phyloP scores from a whole-genome alignment of 176 grass and related monocot genomes.

The Avena insularis region DNA sequence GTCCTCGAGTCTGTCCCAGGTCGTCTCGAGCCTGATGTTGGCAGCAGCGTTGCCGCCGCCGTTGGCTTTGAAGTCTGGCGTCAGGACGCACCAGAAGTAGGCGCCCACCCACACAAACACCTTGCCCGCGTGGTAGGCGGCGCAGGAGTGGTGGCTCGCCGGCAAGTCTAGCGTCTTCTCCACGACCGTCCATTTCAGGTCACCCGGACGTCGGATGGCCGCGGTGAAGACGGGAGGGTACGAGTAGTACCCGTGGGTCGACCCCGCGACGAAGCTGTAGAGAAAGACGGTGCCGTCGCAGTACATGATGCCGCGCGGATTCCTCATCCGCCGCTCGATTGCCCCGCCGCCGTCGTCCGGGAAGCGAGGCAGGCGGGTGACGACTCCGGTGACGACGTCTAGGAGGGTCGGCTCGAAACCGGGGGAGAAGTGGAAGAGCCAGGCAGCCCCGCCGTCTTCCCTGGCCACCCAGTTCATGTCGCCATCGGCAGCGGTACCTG shows the following conservation, averaged over 20 bases:
- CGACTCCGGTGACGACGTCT: not conserved
- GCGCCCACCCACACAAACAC: no score
- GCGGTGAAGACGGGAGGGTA: not conserved
- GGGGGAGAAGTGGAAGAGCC: not conserved
- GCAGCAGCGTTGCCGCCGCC: no score
- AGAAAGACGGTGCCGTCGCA: not conserved
- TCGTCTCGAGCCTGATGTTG: no score
- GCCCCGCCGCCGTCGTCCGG: not conserved
- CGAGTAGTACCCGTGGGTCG: no score
- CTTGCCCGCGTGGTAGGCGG: no score
- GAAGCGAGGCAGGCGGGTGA: not conserved
- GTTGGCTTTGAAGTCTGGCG: no score
- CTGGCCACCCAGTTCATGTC: slow-evolving; percentile 1
- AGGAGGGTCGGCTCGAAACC: not conserved
- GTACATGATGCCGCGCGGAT: not conserved
- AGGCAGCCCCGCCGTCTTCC: not conserved
- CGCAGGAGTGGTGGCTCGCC: no score
- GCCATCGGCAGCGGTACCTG: not conserved
- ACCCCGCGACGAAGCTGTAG: not conserved
- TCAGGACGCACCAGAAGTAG: no score
- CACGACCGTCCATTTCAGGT: no score
- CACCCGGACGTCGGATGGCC: not conserved
- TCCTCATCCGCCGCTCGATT: not conserved
- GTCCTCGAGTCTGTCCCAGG: no score
- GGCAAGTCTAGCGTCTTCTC: no score